Base-by-base conservation (phyloP, 768 basidiomycete species). In the Suillus alpinus region DNA sequence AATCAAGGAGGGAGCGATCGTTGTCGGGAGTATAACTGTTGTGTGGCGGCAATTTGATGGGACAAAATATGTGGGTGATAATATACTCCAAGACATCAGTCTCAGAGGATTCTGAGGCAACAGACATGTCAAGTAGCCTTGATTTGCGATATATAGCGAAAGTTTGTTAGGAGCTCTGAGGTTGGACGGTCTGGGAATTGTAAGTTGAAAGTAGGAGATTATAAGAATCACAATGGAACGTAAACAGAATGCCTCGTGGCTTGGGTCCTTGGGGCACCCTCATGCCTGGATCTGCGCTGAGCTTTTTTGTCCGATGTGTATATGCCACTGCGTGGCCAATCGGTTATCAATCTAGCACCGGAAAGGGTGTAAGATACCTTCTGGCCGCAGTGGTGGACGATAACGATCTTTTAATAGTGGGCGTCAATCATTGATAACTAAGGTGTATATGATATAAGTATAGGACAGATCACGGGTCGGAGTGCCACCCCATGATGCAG, bases 1-100 rank as follows among this genome's bases (percentile, higher is more conserved):
- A 50, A 18, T 59, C 12, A 44, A 68, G 67, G 1, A 78, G 62
- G 1, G 63, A 61, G 34, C 66, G 64, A 6, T 76, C 71, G 6
- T 65, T 60, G 4, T 65, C 31, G 1, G 50, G 60, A 0, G 32
- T 47, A 12, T 62, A 39, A 56, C 78, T 76, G 18, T 73, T 68
- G 20, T 66, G 26, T 50, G 77, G 55, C 40, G 41, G 63, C 7
- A 47, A 51, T 57, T 46, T 55, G 31, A 53, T 52, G 34, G 50
- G 68, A 47, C 57, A 69, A 46, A 63, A 63, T 13, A 63, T 44
- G 16, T 63, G 62, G 6, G 26, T 57, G 39, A 59, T 59, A 1
- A 59, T 59, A 31, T 59, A 59, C 20, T 59, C 29, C 50, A 59
- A 56, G 29, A 14, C 56, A 57, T 14, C n/a, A 26, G 8, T 16